Evolutionary conservation across 495 filamentous ascomycete species (phyloP), one percentile per base, ranked within the genome.

Genomic region (Entonaema liquescens): DNA sequence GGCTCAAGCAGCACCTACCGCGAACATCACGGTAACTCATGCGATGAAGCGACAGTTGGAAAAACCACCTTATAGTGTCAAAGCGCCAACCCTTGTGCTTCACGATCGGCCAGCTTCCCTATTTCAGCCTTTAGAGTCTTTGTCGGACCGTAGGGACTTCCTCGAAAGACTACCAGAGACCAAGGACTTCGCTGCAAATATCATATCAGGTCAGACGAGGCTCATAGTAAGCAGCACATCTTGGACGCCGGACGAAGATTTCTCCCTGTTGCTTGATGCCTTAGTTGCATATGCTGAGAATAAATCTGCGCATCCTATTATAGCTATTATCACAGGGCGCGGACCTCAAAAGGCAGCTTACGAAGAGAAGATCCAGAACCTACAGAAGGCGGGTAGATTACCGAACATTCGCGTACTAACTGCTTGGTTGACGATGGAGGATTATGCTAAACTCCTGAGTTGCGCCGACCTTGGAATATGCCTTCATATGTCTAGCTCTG

Each of bases 201-300:
- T 98, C 12, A 59, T 88, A 21, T 70, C 77, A 8, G 88, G 89
- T 1, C 79, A 79, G 3, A 87, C 84, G 40, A 87, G 81, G 49
- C 83, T 98, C 5, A 76, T 99, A 0, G 91, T 98, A 40, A 97
- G 93, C 81, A 92, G 92, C 36, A 99, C 95, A 0, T 96, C 92
- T 25, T 99, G 95, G 95, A 99, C 96, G 1, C 87, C 93, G 0
- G 95, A 99, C 77, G 95, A 99, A 79, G 95, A 99, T 79, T 98
- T 99, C 75, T 89, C 87, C 2, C 77, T 98, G 44, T 85, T 99
- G 5, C 92, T 99, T n/a, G 87, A 93, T 29, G 94, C 94, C 1
- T 83, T 99, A 8, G 84, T 90, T 21, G 78, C 79, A 17, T 97
- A 97, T 74, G 86, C 78, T 62, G 82, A 65, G 79, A 84, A 12